These are phyloP conservation scores for Dendrostoma leiphaemia DNA, from an alignment of 2,329 filamentous ascomycete species.

Conservation along the genomic window DNA sequence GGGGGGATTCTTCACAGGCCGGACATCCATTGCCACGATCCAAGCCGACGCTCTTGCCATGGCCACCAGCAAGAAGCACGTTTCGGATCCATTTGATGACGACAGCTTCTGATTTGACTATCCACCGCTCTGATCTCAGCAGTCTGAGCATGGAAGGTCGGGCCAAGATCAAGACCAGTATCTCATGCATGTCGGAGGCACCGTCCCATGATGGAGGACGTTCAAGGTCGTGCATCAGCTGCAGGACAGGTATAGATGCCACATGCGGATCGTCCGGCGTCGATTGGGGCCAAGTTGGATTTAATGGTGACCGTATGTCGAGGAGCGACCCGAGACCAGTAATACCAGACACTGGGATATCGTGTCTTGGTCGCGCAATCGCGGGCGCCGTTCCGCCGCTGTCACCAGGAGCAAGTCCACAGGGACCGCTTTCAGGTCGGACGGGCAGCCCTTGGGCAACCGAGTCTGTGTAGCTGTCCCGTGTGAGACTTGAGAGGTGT, in stretches of 20 bases:
- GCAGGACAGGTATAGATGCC: slow-evolving; percentile 30
- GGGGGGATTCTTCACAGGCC: not conserved
- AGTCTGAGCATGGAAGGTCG: slow-evolving; percentile 40
- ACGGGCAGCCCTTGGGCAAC: slow-evolving; percentile 25
- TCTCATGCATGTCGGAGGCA: slow-evolving; percentile 25
- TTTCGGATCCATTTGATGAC: slow-evolving; percentile 44
- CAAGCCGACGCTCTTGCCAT: not conserved
- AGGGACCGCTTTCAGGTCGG: slow-evolving; percentile 23
- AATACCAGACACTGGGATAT: not conserved
- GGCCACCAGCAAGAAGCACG: slow-evolving; percentile 2
- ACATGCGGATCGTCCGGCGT: slow-evolving; percentile 32
- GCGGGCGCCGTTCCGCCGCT: not conserved
- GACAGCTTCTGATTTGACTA: slow-evolving; percentile 42
- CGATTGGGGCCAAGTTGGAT: slow-evolving; percentile 26
- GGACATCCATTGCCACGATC: not conserved
- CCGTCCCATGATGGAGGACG: slow-evolving; percentile 25
- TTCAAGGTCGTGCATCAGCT: slow-evolving; percentile 39
- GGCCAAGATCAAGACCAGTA: slow-evolving; percentile 41
- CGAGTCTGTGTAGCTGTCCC: slow-evolving; percentile 23
- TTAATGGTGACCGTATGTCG: slow-evolving; percentile 32
- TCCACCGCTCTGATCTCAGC: slow-evolving; percentile 45
- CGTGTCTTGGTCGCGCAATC: not conserved
- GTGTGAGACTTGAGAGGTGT: slow-evolving; percentile 28
- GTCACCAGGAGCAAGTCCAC: not conserved
- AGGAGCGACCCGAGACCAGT: not conserved